Base-by-base conservation (phyloP, 2,329 filamentous ascomycete species). In the Pseudohalonectria lignicola region DNA sequence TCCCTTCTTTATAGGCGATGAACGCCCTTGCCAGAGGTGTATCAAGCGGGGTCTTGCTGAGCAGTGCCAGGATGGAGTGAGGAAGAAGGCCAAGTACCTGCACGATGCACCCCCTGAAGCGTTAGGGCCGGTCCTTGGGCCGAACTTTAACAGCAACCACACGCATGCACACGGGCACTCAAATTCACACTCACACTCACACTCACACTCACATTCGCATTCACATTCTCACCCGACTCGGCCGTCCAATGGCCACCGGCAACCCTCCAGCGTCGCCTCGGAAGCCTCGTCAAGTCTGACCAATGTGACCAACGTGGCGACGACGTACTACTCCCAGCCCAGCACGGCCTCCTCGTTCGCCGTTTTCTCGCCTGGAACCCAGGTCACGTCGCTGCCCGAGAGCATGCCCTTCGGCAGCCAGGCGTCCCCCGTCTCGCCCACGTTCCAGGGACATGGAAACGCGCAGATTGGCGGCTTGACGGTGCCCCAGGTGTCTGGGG, bases 51-150 rank as follows among this genome's bases (percentile, higher is more conserved):
- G 86, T 33, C 74, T 96, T 17, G 84, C 87, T 52, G 87, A 94
- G 56, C 78, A 78, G 43, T 98, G 92, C 54, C 87, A 94, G 59
- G 92, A 98, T 55, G 92, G 92, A 39, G 87, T 96, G 37, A 82
- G 92, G 45, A 98, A 98, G 63, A 98, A 96, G 71, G 92, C 92
- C 37, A 98, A 98, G 60, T 98, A 98, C 59, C 82, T 98, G 40
- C 88, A 96, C 54, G 92, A 96, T 69, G 87, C 90, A 19, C 88
- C 90, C 26, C 78, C 86, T 37, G 87, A 93, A 56, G 87, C 87
- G 33, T 69, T 95, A 44, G 75, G 90, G 54, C 86, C 88, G n/a
- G 86, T 92, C 31, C 71, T 92, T 34, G 79, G 81, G 5, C 76
- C 79, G 21, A 78, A 71, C 44, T 82, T 76, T 51, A 85, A 82